Evolutionary conservation across 805 yeast species (phyloP), one percentile per base, ranked within the genome.

Genomic region (Candida oleophila): DNA sequence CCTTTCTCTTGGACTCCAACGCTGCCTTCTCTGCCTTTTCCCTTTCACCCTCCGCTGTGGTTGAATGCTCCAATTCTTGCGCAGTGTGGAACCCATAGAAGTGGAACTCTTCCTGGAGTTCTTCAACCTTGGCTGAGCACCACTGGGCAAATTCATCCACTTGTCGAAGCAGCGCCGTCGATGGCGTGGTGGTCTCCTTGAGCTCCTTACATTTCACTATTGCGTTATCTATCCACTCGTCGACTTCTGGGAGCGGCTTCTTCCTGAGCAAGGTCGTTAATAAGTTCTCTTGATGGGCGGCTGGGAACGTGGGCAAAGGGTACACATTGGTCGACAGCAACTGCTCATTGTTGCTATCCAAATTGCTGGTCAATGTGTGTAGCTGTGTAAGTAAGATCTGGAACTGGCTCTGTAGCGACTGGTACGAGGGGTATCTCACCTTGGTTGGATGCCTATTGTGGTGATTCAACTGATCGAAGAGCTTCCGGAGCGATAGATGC

Each of bases 241-340:
- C 87, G 2, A 92, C 96, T 51, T 91, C 97, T 0, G 99, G 98
- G 9, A 88, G 70, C 42, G 85, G 85, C 61, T 91, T 92, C 62
- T 91, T 94, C 48, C 98, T 77, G 49, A 94, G 65, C 49, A 94
- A 70, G 0, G 97, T 90, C 0, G 96, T 87, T 43, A 91, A 68
- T 32, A 94, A 73, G 2, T 89, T 87, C 56, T 87, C 91, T 52
- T 88, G 91, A 38, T 88, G 86, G 1, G 89, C 79, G 0, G 95
- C 81, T 7, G 97, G 97, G 61, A 92, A 94, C 18, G 78, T 77
- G 0, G 91, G 85, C 45, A 88, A 70, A 1, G 99, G 99, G 58
- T 81, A 92, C 1, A 83, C 91, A 43, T 87, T 89, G 0, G 96
- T 83, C 3, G 79, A 66, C 39, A 77, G 76, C 21, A 94, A 69